Percentiles rank a stretch among this genome's conserved stretches.
These are phyloP conservation scores for Alternaria burnsii DNA, from an alignment of 2,329 filamentous ascomycete species.

Conservation along the genomic window DNA sequence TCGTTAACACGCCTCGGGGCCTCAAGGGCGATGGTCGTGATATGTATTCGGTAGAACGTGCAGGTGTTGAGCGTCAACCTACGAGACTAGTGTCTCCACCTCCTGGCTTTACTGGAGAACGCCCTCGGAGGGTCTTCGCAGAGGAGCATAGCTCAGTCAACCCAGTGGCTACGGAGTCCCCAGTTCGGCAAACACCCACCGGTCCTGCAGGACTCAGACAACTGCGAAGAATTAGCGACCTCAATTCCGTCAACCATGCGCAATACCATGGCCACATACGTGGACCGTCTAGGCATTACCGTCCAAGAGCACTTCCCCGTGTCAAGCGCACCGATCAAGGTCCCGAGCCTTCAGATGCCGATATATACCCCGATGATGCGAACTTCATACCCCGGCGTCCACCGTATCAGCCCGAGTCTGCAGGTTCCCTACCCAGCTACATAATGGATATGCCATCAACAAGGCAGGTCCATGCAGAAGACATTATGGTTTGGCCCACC, in stretches of 20 bases:
- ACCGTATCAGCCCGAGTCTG: not conserved
- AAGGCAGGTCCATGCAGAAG: constrained; percentile 5
- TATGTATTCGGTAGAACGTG: not conserved
- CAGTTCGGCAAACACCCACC: not conserved
- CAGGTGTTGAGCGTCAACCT: not conserved
- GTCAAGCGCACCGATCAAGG: constrained; percentile 41
- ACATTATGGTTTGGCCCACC: constrained; percentile 24
- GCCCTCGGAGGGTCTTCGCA: constrained; percentile 12
- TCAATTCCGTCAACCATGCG: constrained; percentile 1
- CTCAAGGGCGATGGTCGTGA: not conserved
- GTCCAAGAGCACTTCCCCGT: constrained; percentile 19
- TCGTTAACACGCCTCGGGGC: not conserved
- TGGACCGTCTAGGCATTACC: constrained; percentile 5
- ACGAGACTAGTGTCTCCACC: constrained; percentile 18
- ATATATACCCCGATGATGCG: constrained; percentile 45
- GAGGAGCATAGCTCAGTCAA: constrained; percentile 3
- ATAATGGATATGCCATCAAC: not conserved
- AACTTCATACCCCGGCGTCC: constrained; percentile 9
- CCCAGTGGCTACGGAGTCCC: not conserved
- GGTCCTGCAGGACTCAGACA: constrained; percentile 8
- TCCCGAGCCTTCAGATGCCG: constrained; percentile 39
- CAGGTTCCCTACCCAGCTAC: not conserved
- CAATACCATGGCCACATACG: constrained; percentile 8
- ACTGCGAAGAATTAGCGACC: constrained; percentile 6
- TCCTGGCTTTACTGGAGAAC: constrained; percentile 18